Percentiles rank a stretch among this genome's conserved stretches.
Evolutionary conservation across 2,329 filamentous ascomycete genomes (phyloP).

Genomic region (Trichoderma simmonsii): DNA sequence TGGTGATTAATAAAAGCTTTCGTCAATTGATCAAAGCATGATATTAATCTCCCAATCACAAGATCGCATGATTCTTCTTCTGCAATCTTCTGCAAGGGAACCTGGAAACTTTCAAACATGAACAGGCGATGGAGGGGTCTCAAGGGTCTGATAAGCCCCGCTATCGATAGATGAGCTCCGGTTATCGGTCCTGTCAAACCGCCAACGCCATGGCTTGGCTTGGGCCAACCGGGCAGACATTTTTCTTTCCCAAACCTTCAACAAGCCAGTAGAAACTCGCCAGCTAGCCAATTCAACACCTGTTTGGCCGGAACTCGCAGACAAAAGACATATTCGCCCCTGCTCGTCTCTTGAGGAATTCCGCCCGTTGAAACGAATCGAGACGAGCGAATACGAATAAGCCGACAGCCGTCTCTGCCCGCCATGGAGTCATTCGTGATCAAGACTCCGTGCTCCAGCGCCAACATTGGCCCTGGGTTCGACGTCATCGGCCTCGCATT

Average conservation of each 20-base stretch:
- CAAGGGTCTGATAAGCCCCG: not conserved
- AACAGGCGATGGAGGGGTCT: not conserved
- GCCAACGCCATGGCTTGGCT: not conserved
- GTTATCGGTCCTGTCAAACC: slow-evolving; percentile 3
- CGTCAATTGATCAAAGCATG: not conserved
- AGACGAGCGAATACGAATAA: not conserved
- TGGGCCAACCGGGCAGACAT: not conserved
- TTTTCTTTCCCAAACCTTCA: not conserved
- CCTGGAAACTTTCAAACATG: not conserved
- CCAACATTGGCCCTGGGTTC: slow-evolving; percentile 96
- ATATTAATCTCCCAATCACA: not conserved
- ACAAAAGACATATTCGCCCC: not conserved
- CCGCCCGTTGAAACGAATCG: not conserved
- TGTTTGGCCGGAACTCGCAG: not conserved
- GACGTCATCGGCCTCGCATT: slow-evolving; percentile 95
- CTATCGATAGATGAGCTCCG: not conserved
- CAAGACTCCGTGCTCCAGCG: slow-evolving; percentile 87
- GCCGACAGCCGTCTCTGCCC: slow-evolving; percentile 9
- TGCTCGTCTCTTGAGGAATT: not conserved
- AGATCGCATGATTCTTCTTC: not conserved
- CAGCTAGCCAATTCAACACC: not conserved
- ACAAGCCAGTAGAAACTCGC: not conserved
- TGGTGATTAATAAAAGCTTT: not conserved
- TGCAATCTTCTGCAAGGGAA: not conserved
- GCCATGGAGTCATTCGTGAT: slow-evolving; percentile 63